Percentiles rank a stretch among this genome's conserved stretches.
Conservation (phyloP, 106 monocot species). For the Platanthera guangdongensis region DNA sequence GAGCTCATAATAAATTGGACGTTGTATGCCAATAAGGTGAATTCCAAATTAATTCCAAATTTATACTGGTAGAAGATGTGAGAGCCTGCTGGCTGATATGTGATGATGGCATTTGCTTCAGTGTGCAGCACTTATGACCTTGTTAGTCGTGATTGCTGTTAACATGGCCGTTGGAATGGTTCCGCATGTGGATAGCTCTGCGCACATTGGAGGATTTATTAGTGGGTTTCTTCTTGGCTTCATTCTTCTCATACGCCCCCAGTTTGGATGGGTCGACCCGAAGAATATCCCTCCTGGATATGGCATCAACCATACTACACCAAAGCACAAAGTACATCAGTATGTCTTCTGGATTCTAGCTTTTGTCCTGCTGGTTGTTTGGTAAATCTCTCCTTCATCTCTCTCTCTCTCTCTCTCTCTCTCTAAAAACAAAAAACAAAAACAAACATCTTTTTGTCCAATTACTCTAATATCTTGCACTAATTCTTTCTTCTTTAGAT, state of each 20-base stretch:
- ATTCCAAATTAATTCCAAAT: background rate
- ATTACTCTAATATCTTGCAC: too few relatives aligned
- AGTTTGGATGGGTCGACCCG: constrained; percentile 40
- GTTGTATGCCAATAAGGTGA: constrained; percentile 83
- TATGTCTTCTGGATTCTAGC: constrained; percentile 35
- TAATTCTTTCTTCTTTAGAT: too few relatives aligned
- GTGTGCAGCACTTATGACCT: constrained; percentile 62
- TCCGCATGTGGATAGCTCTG: constrained; percentile 73
- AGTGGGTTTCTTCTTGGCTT: constrained; percentile 69
- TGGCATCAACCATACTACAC: constrained; percentile 10
- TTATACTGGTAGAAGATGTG: background rate
- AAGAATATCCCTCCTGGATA: constrained; percentile 23
- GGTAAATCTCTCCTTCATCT: constrained; percentile 14
- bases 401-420: background rate
- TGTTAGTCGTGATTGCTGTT: constrained; percentile 58
- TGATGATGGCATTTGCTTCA: constrained; percentile 19
- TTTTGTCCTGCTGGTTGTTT: constrained; percentile 25
- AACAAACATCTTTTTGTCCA: too few relatives aligned
- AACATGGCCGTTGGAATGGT: constrained; percentile 81
- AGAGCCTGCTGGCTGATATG: constrained; percentile 9
- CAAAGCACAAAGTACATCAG: constrained; percentile 44
- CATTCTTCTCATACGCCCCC: constrained; percentile 51
- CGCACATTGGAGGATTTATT: constrained; percentile 62
- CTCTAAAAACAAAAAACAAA: background rate
- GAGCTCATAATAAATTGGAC: constrained; percentile 94